Percentiles rank a stretch among this genome's conserved stretches.
phyloP scores from a whole-genome alignment of 1,284 basidiomycete genomes.

The Irpex sp. region DNA sequence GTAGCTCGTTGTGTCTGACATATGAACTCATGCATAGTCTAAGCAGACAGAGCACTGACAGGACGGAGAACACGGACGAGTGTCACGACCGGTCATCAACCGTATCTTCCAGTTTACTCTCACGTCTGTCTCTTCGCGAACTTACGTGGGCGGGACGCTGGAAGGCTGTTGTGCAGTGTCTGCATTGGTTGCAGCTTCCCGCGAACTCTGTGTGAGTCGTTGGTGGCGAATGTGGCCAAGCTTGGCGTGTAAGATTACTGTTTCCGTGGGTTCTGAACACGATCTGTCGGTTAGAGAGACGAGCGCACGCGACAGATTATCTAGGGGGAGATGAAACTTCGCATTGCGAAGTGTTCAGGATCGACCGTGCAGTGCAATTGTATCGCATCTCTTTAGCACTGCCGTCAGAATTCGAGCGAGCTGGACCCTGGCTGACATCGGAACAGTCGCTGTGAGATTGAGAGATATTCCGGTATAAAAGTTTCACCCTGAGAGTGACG shows the following conservation, averaged over 20 bases:
- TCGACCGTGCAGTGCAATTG: background rate
- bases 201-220: background rate
- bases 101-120: background rate
- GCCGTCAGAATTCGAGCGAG: background rate
- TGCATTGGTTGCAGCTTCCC: background rate
- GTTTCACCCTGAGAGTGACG: background rate
- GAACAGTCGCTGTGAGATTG: background rate
- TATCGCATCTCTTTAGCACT: background rate
- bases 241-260: background rate
- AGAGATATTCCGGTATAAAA: background rate
- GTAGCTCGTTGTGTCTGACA: too few relatives aligned
- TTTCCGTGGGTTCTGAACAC: background rate
- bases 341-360: background rate
- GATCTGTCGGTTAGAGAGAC: background rate
- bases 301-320: background rate
- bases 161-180: background rate
- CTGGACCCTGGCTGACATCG: background rate
- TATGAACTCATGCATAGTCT: too few relatives aligned
- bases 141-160: background rate
- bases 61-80: too few relatives aligned
- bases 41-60: too few relatives aligned
- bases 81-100: too few relatives aligned
- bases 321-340: background rate
- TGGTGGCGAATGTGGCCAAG: background rate
- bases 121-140: background rate